phyloP scores from a whole-genome alignment of 176 grass and related monocot genomes.

The Phoenix dactylifera region DNA sequence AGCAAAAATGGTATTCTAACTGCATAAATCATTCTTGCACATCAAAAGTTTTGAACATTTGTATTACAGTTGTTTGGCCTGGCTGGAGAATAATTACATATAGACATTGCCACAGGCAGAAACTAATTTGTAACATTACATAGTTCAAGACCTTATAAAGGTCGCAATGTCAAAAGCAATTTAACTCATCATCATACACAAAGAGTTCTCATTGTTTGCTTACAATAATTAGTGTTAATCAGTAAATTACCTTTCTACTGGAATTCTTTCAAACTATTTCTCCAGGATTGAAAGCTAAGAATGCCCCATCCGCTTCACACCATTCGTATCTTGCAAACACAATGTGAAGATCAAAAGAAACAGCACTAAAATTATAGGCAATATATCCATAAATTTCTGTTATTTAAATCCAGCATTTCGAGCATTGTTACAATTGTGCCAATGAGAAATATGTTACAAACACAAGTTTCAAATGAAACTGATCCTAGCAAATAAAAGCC shows the following conservation, averaged over 20 bases:
- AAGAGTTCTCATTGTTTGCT: not conserved
- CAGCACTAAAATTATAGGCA: not conserved
- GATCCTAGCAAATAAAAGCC: slow-evolving; percentile 8
- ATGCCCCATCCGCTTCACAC: slow-evolving; percentile 4
- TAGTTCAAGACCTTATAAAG: too few relatives aligned
- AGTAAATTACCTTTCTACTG: slow-evolving; percentile 2
- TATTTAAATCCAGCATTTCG: not conserved
- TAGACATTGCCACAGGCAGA: too few relatives aligned
- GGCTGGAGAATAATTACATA: too few relatives aligned
- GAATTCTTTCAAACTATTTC: not conserved
- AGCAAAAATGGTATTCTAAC: too few relatives aligned
- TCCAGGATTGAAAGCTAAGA: too few relatives aligned
- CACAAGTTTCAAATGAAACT: slow-evolving; percentile 1
- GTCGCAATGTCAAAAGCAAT: not conserved
- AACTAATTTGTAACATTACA: too few relatives aligned
- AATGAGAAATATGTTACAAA: slow-evolving; percentile 2
- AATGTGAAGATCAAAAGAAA: slow-evolving; percentile 7
- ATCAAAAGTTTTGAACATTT: too few relatives aligned
- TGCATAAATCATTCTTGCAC: too few relatives aligned
- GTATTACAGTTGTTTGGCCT: too few relatives aligned
- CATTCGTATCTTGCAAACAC: slow-evolving; percentile 5
- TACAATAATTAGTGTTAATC: not conserved
- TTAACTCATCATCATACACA: not conserved
- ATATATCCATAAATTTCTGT: slow-evolving; percentile 2
- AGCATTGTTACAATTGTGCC: not conserved